phyloP scores from a whole-genome alignment of 495 filamentous ascomycete species.

The Amphirosellinia nigrospora region DNA sequence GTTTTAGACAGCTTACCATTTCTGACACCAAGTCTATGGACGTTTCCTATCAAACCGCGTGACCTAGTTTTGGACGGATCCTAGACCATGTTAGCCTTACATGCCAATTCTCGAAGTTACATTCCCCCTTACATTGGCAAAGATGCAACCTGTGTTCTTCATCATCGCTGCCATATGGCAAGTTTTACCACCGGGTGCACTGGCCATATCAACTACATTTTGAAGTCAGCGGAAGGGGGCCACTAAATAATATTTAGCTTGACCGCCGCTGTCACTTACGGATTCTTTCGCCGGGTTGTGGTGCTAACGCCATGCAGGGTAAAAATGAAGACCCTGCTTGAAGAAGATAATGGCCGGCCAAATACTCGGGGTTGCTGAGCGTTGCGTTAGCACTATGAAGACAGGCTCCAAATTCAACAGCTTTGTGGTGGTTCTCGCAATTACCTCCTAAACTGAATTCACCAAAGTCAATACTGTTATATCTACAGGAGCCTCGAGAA shows the following conservation, averaged over 20 bases:
- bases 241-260: background rate
- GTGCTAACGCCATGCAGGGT: slow-evolving; percentile 95
- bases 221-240: slow-evolving; percentile 24
- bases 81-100: slow-evolving; percentile 8
- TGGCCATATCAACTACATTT: slow-evolving; percentile 72
- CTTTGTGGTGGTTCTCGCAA: background rate
- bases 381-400: background rate
- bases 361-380: slow-evolving; percentile 88
- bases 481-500: background rate
- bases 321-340: slow-evolving; percentile 97
- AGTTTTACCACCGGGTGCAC: slow-evolving; percentile 97
- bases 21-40: slow-evolving; percentile 90
- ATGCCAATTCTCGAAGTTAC: background rate
- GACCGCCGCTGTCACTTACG: slow-evolving; percentile 38
- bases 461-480: background rate
- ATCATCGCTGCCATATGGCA: slow-evolving; percentile 95
- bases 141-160: slow-evolving; percentile 96
- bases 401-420: background rate
- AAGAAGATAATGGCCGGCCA: slow-evolving; percentile 96
- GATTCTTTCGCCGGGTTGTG: slow-evolving; percentile 88
- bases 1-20: slow-evolving; percentile 62
- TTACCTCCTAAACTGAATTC: slow-evolving; percentile 25
- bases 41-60: slow-evolving; percentile 97
- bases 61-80: slow-evolving; percentile 91
- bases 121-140: slow-evolving; percentile 69